Evolutionary conservation across 768 basidiomycete genomes (phyloP).

Genomic region (Boletus sp.): DNA sequence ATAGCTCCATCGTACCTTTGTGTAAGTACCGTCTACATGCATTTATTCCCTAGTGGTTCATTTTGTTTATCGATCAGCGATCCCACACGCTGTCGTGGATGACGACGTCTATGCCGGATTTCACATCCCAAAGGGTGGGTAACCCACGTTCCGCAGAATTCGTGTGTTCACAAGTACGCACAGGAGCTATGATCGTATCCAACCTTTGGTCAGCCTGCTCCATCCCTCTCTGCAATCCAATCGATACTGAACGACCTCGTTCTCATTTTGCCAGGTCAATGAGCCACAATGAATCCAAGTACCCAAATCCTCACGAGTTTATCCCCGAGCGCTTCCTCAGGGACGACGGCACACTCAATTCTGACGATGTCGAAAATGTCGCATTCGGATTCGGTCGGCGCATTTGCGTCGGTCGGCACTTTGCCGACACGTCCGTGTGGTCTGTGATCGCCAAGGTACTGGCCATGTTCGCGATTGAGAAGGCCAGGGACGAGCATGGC

Average conservation of each 20-base stretch:
- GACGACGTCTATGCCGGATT: slow-evolving; percentile 47
- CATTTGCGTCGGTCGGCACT: slow-evolving; percentile 29
- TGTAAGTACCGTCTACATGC: neutral
- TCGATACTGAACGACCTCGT: neutral
- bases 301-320: slow-evolving; percentile 37
- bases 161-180: neutral
- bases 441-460: slow-evolving; percentile 18
- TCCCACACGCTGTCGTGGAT: slow-evolving; percentile 33
- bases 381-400: slow-evolving; percentile 30
- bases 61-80: slow-evolving; percentile 8
- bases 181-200: slow-evolving; percentile 16
- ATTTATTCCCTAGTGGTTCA: neutral
- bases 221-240: neutral
- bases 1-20: slow-evolving; percentile 11
- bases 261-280: slow-evolving; percentile 17
- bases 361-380: slow-evolving; percentile 8
- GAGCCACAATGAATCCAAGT: slow-evolving; percentile 29
- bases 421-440: slow-evolving; percentile 25
- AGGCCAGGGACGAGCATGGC: slow-evolving; percentile 17
- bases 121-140: slow-evolving; percentile 44
- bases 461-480: slow-evolving; percentile 16
- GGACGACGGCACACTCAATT: slow-evolving; percentile 17
- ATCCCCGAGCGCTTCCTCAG: slow-evolving; percentile 41
- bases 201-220: slow-evolving; percentile 18
- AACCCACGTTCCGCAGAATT: neutral